phyloP scores from a whole-genome alignment of 1,139 yeast species.

The Protomyces macrosporus region DNA sequence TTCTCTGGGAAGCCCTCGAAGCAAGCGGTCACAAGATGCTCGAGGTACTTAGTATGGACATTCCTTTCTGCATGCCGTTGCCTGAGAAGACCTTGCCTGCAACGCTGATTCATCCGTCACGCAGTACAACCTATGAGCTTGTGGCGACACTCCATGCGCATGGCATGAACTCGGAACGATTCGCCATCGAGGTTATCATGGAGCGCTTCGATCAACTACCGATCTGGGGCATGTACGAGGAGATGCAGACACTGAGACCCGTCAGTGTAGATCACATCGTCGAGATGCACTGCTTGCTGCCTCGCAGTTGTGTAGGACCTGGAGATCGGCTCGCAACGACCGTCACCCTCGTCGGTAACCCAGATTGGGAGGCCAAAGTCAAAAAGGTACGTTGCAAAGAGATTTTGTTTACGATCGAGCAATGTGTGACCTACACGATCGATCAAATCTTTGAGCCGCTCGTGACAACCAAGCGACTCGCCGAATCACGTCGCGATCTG shows the following conservation, averaged over 20 bases:
- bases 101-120: conserved; percentile 3
- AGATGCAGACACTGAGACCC: conserved; percentile 3
- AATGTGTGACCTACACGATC: conserved; percentile 2
- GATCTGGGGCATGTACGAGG: conserved; percentile 22
- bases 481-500: conserved; percentile 8
- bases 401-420: conserved; percentile 12
- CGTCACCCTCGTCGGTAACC: conserved; percentile 22
- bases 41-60: conserved; percentile 15
- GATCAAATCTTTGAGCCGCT: neutral
- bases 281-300: conserved; percentile 23
- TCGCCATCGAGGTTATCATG: conserved; percentile 18
- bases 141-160: conserved; percentile 25
- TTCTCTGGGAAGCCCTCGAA: conserved; percentile 19
- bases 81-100: conserved; percentile 17
- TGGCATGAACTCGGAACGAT: neutral
- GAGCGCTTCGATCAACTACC: conserved; percentile 23
- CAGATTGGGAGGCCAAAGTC: conserved; percentile 25
- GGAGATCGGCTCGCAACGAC: conserved; percentile 20
- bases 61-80: conserved; percentile 21
- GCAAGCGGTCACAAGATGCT: conserved; percentile 5
- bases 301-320: conserved; percentile 26
- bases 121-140: conserved; percentile 25
- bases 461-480: conserved; percentile 1
- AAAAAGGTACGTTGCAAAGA: conserved; percentile 18
- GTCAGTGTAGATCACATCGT: conserved; percentile 19